Conservation (phyloP, 495 filamentous ascomycete species). For the Penicillium cosmopolitanum region DNA sequence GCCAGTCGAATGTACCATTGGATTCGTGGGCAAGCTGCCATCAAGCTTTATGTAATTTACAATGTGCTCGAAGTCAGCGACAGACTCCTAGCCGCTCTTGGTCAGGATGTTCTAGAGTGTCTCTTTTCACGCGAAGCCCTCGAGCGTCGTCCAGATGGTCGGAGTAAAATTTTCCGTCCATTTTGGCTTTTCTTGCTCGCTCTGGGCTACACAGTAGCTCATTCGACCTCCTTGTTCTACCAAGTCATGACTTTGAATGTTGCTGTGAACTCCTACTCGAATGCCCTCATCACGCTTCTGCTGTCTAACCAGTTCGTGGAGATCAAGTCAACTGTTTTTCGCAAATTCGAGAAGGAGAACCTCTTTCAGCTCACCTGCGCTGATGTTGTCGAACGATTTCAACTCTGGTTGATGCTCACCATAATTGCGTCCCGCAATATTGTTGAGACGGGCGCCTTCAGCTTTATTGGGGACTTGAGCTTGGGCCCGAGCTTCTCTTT, state of each 20-base stretch:
- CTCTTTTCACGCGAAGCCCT: slow-evolving; percentile 91
- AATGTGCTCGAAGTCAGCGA: slow-evolving; percentile 92
- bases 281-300: slow-evolving; percentile 87
- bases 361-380: slow-evolving; percentile 95
- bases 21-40: slow-evolving; percentile 92
- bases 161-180: slow-evolving; percentile 89
- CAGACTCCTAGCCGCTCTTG: slow-evolving; percentile 83
- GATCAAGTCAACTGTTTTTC: slow-evolving; percentile 97
- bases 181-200: slow-evolving; percentile 90
- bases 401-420: slow-evolving; percentile 93
- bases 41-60: slow-evolving; percentile 98
- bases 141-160: slow-evolving; percentile 81
- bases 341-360: slow-evolving; percentile 97
- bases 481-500: slow-evolving; percentile 39
- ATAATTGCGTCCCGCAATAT: slow-evolving; percentile 96
- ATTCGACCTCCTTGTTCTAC: slow-evolving; percentile 88
- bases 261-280: slow-evolving; percentile 98
- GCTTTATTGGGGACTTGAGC: slow-evolving; percentile 37
- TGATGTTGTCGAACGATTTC: slow-evolving; percentile 96
- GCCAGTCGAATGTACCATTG: slow-evolving; percentile 98
- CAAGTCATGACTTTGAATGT: slow-evolving; percentile 98
- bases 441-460: slow-evolving; percentile 78
- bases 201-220: slow-evolving; percentile 82
- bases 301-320: slow-evolving; percentile 97
- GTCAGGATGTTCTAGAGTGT: slow-evolving; percentile 95